Evolutionary conservation across 106 monocot species (phyloP), one percentile per base, ranked within the genome.

Genomic region (Xerophyta viscosa): DNA sequence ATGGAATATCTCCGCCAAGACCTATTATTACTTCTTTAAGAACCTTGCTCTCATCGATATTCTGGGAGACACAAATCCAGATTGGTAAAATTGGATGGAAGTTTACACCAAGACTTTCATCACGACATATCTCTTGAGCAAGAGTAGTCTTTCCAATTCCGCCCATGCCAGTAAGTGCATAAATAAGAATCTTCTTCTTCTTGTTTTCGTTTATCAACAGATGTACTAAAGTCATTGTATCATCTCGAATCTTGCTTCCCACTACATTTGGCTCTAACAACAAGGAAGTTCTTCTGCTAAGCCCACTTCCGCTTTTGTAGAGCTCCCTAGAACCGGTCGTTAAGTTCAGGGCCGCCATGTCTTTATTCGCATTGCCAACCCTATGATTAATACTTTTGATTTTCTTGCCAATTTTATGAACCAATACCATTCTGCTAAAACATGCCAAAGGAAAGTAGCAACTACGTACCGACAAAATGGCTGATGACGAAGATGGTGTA

Each of bases 61-160:
- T 18, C 17, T 63, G 54, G 3, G 62, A 69, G 11, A 66, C 66
- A 31, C 54, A 57, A 20, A 63, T 60, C 58, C 63, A 56, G 7
- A 64, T 50, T 21, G 50, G 23, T 11, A 15, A 37, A 6, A 62
- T 27, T 19, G 31, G 37, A 3, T 27, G 10, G 24, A 76, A 69
- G 17, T 28, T 2, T 7, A 27, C 22, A 3, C n/a, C 17, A 1
- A 76, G 28, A 24, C 22, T 27, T 8, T 41, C 22, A 27, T 69
- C 13, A 20, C 60, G 64, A 41, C 14, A 69, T 8, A 64, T 31
- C 19, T 52, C 59, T 45, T 55, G 58, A 29, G 76, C 82, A 6
- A 82, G 58, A 22, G 72, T 70, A 31, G 70, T 70, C 37, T 77
- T 77, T 10, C 76, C 70, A 24, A 77, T 82, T 10, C 81, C 78